Evolutionary conservation across 2,329 filamentous ascomycete genomes (phyloP).

Genomic region (Mycocentrospora acerina): DNA sequence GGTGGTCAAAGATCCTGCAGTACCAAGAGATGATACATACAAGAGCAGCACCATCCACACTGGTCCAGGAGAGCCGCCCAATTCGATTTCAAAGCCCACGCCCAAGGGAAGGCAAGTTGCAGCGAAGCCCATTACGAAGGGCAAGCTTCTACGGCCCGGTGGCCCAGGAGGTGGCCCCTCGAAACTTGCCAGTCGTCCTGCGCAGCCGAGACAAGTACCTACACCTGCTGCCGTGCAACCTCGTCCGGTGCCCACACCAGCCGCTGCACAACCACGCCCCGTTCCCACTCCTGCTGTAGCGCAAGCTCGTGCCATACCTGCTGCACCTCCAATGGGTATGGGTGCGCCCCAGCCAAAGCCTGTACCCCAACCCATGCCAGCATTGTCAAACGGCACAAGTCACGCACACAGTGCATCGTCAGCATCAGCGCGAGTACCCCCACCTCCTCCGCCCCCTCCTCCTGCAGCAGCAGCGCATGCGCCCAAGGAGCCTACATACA

Average conservation of each 20-base stretch:
- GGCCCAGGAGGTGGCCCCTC: conserved; percentile 81
- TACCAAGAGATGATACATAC: conserved; percentile 75
- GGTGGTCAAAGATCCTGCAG: conserved; percentile 80
- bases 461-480: conserved; percentile 63
- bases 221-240: conserved; percentile 41
- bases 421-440: conserved; percentile 47
- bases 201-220: conserved; percentile 39
- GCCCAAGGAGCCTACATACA: conserved; percentile 73
- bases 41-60: conserved; percentile 94
- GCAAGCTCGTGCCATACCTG: conserved; percentile 42
- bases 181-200: conserved; percentile 60
- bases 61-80: conserved; percentile 77
- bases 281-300: conserved; percentile 50
- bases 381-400: conserved; percentile 51
- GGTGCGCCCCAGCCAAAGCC: conserved; percentile 44
- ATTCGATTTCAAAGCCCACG: conserved; percentile 78
- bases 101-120: conserved; percentile 85
- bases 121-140: conserved; percentile 86
- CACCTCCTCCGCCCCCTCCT: conserved; percentile 52
- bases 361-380: conserved; percentile 58
- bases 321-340: conserved; percentile 26
- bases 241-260: conserved; percentile 54
- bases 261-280: conserved; percentile 37
- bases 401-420: conserved; percentile 46
- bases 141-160: conserved; percentile 87